Base-by-base conservation (phyloP, 148 eudicot genomes). In the Chenopodium suecicum region DNA sequence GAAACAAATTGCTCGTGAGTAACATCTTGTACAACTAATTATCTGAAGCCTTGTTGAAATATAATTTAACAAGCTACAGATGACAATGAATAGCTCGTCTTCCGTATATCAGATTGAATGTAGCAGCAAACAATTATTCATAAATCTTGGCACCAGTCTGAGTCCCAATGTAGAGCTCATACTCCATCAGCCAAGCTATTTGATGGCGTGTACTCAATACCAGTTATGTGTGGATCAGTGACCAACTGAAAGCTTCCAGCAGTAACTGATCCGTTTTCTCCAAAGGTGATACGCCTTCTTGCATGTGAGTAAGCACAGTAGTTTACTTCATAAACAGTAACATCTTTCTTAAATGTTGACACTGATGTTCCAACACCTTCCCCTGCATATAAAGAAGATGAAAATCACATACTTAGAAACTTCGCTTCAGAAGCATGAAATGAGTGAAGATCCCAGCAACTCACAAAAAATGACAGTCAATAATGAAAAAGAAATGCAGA, bases 291-390 rank as follows among this genome's bases (percentile, higher is more conserved):
- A 19, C 56, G 62, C 78, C 93, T 90, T 79, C 47, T 79, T 23
- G 81, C 85, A 44, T 82, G 84, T 13, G 87, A 84, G 77, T 87
- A 88, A 31, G 87, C 93, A 79, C 95, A 92, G n/a, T 92, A 92
- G 52, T 89, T 86, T 70, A 92, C 92, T 80, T 89, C 88, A 74
- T 82, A 84, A 41, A 86, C 90, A 7, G 77, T 79, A 31, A 82
- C 81, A 66, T 75, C 85, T 82, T 87, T 87, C 77, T 84, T 7
- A 29, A 83, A 84, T 32, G 84, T 82, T 34, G 89, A 65, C 72
- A 90, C 85, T 10, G 87, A 87, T 31, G 86, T 77, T 19, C 88
- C 89, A 10, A 92, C 94, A 27, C 91, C 90, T 89, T 88, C 97
- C 13, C 90, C 97, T 92, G 92, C 85, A 83, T 29, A 78, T 52